Evolutionary conservation across 1,139 yeast species (phyloP).

Genomic region (Nakaseomyces uthaithaninus): DNA sequence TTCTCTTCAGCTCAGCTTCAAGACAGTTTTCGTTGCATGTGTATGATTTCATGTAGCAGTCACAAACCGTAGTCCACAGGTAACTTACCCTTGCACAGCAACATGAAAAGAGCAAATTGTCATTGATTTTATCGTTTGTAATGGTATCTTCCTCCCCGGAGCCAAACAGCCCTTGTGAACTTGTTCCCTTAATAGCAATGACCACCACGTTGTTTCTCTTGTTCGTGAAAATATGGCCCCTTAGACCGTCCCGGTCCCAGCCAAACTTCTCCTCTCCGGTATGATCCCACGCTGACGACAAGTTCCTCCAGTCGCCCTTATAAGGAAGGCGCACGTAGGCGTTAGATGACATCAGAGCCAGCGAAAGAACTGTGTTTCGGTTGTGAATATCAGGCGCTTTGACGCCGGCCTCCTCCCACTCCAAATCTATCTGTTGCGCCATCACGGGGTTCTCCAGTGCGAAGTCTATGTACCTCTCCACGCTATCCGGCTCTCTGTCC

Average conservation of each 20-base stretch:
- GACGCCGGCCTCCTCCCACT: slow-evolving; percentile 45
- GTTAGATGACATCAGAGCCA: slow-evolving; percentile 84
- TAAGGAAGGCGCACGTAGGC: slow-evolving; percentile 77
- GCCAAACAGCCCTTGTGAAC: slow-evolving; percentile 75
- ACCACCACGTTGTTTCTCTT: slow-evolving; percentile 59
- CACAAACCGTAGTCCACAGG: slow-evolving; percentile 93
- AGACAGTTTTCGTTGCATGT: slow-evolving; percentile 86
- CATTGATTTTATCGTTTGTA: slow-evolving; percentile 73
- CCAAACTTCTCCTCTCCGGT: slow-evolving; percentile 47
- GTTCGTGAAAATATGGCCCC: slow-evolving; percentile 85
- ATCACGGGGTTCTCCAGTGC: slow-evolving; percentile 28
- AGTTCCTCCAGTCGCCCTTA: slow-evolving; percentile 84
- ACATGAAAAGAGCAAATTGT: slow-evolving; percentile 82
- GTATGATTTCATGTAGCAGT: slow-evolving; percentile 77
- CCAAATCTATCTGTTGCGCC: slow-evolving; percentile 40
- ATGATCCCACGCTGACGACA: slow-evolving; percentile 52
- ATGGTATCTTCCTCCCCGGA: slow-evolving; percentile 73
- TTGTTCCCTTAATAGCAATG: slow-evolving; percentile 83
- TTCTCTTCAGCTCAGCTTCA: slow-evolving; percentile 63
- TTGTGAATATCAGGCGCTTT: slow-evolving; percentile 68
- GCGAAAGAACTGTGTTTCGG: slow-evolving; percentile 57
- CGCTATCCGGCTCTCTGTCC: slow-evolving; percentile 53
- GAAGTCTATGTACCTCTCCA: slow-evolving; percentile 47
- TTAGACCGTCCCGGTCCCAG: slow-evolving; percentile 75
- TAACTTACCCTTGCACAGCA: slow-evolving; percentile 93